Conservation (phyloP, 768 basidiomycete genomes). For the Boletus tomentosulus region DNA sequence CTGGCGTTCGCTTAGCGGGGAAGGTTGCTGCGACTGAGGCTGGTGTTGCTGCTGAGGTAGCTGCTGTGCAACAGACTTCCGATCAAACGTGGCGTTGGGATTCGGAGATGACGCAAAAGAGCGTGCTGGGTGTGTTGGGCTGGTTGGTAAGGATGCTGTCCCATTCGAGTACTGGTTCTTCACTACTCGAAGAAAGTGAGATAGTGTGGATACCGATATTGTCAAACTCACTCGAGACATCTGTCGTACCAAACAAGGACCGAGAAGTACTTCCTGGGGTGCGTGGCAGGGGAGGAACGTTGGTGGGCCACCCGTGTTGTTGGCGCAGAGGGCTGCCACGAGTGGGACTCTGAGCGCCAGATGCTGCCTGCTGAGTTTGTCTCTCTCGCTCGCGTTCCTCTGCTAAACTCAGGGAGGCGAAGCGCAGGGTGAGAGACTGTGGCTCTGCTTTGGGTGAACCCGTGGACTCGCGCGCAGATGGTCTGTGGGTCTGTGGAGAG, state of each 20-base stretch:
- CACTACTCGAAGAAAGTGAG: slow-evolving; percentile 9
- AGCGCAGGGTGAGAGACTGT: slow-evolving; percentile 31
- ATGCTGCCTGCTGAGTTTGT: slow-evolving; percentile 7
- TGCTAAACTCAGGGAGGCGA: slow-evolving; percentile 27
- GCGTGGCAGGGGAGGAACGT: slow-evolving; percentile 29
- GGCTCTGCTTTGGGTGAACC: slow-evolving; percentile 8
- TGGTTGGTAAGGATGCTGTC: slow-evolving; percentile 20
- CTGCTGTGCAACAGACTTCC: slow-evolving; percentile 15
- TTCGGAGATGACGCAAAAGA: slow-evolving; percentile 20
- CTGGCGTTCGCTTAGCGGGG: slow-evolving; percentile 24
- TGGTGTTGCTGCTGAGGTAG: slow-evolving; percentile 12
- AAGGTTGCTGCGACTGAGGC: slow-evolving; percentile 10
- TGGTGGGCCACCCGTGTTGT: slow-evolving; percentile 20
- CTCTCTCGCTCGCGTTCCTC: slow-evolving; percentile 19
- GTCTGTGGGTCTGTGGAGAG: background rate
- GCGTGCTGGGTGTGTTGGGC: slow-evolving; percentile 13
- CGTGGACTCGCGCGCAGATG: background rate
- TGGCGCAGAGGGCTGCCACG: slow-evolving; percentile 11
- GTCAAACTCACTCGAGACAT: slow-evolving; percentile 12
- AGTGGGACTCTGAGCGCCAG: slow-evolving; percentile 14
- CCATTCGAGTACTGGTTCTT: slow-evolving; percentile 10
- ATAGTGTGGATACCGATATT: background rate
- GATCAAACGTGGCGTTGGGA: slow-evolving; percentile 18
- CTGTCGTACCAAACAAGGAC: slow-evolving; percentile 11
- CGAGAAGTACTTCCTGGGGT: slow-evolving; percentile 15